Evolutionary conservation across 2,329 filamentous ascomycete species (phyloP), one percentile per base, ranked within the genome.

Genomic region (Alternaria arborescens): DNA sequence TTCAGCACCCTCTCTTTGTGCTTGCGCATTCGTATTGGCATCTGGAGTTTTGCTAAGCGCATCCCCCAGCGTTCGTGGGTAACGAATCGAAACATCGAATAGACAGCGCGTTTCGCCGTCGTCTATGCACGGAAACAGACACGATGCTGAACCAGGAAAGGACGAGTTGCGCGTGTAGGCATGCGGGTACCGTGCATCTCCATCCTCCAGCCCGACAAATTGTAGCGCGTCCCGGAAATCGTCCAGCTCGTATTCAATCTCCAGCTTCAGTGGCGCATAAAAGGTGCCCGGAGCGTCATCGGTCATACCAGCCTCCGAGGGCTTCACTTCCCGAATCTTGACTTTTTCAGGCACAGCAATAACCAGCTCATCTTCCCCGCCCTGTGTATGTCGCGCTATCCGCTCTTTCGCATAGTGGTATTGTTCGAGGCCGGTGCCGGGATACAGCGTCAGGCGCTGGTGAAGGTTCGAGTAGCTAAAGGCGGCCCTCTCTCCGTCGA

Each of bases 81-180:
- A 94, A 59, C 90, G 93, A 73, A 99, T 89, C 2, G 91, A 92
- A 51, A 99, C 85, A 58, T 93, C 92, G 92, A 95, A 99, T 11
- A 89, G 89, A 72, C 90, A 94, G 57, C 93, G 87, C 58, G 91
- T 89, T 34, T 89, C 88, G 24, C 91, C 87, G 74, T 97, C 91
- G 75, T 99, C 95, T 53, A 98, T 85, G 76, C 95, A 98, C 0
- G 95, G 95, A 71, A 99, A 99, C 26, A 98, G 88, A 69, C 90
- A 94, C 47, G 89, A 94, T 1, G 93, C 89, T 18, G 88, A 89
- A 30, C 94, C 93, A 0, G 93, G 88, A 62, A 91, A 89, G 42
- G 90, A 82, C 2, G 90, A 91, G 72, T 94, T 93, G 41, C 89
- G 90, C 0, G 94, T 97, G 77, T 97, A 99, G 50, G 92, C 89